These are phyloP conservation scores for Cucurbita moschata DNA, from an alignment of 306 rosid species.

Conservation along the genomic window DNA sequence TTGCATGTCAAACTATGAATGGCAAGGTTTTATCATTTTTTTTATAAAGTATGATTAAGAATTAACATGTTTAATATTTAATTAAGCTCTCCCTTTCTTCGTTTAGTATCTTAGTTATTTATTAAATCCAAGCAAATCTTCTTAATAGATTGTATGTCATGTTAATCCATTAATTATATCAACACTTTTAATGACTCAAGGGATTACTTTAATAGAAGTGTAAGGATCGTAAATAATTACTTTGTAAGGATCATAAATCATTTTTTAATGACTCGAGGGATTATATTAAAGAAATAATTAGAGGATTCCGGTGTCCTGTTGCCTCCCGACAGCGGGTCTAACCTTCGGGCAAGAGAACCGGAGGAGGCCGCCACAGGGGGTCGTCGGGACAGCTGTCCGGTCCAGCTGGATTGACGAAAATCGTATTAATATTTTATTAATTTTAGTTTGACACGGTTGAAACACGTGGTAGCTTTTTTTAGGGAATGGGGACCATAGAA, in stretches of 20 bases:
- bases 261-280: background rate
- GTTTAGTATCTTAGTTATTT: background rate
- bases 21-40: background rate
- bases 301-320: background rate
- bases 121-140: background rate
- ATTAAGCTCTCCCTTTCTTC: background rate
- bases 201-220: too few relatives aligned
- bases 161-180: too few relatives aligned
- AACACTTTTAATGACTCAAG: too few relatives aligned
- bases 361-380: background rate
- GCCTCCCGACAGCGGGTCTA: background rate
- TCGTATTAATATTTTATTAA: background rate
- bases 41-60: background rate
- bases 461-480: background rate
- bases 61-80: background rate
- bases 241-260: too few relatives aligned
- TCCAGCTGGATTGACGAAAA: background rate
- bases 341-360: background rate
- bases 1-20: background rate
- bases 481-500: background rate
- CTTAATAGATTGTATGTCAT: background rate
- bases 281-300: background rate
- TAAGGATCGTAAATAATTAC: too few relatives aligned
- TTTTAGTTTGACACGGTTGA: background rate
- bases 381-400: background rate